These are phyloP conservation scores for Arabidopsis lyrata DNA, from an alignment of 441 rosid genomes.

Conservation along the genomic window DNA sequence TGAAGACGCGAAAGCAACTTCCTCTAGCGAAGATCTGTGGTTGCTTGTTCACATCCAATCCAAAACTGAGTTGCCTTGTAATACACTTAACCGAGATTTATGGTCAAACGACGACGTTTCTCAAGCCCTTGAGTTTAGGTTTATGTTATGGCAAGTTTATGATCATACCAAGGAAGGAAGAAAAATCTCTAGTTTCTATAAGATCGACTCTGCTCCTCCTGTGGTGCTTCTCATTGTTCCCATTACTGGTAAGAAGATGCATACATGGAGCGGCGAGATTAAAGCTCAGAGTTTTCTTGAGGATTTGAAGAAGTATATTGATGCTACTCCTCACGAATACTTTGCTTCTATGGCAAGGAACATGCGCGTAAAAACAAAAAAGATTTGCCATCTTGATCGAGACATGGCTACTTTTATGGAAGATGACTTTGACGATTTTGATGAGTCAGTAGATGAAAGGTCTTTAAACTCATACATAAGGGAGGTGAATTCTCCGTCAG, in stretches of 20 bases:
- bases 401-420: not conserved
- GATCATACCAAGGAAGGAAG: conserved; percentile 2
- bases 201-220: conserved; percentile 6
- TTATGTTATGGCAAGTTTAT: conserved; percentile 17
- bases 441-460: not conserved
- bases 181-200: not conserved
- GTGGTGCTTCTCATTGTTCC: conserved; percentile 24
- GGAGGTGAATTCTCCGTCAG: not conserved
- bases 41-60: conserved; percentile 22
- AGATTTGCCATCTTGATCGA: not conserved
- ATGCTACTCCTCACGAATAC: not conserved
- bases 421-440: not conserved
- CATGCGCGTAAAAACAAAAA: not conserved
- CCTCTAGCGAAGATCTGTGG: conserved; percentile 5
- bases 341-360: not conserved
- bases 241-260: conserved; percentile 12
- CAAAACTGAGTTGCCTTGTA: not conserved
- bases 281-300: not conserved
- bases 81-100: conserved; percentile 5
- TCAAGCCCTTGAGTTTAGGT: not conserved
- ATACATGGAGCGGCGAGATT: not conserved
- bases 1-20: not conserved
- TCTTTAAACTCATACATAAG: not conserved
- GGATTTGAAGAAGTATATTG: not conserved
- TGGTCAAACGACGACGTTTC: conserved; percentile 15